phyloP scores from a whole-genome alignment of 2,329 filamentous ascomycete genomes.

The Alternaria infectoria region DNA sequence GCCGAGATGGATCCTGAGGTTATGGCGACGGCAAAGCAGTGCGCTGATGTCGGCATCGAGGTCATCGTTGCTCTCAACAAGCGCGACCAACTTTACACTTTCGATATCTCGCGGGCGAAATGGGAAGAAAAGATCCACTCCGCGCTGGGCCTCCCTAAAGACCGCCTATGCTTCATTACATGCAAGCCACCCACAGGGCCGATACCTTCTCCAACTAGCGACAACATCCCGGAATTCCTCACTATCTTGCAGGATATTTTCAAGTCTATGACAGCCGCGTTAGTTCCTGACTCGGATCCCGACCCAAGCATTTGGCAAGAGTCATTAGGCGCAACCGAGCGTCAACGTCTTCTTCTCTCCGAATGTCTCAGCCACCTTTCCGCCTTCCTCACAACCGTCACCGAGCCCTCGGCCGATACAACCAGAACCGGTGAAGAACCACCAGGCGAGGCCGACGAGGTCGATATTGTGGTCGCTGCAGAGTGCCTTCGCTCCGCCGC shows the following conservation, averaged over 20 bases:
- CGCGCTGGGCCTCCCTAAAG: conserved; percentile 29
- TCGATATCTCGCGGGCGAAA: not conserved
- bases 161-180: conserved; percentile 70
- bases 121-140: conserved; percentile 33
- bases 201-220: conserved; percentile 55
- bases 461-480: conserved; percentile 88
- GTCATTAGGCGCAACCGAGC: conserved; percentile 86
- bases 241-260: conserved; percentile 72
- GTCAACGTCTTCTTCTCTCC: conserved; percentile 81
- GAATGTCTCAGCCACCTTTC: conserved; percentile 75
- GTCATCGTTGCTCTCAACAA: conserved; percentile 69
- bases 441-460: conserved; percentile 51
- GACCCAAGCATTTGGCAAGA: conserved; percentile 77
- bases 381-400: conserved; percentile 71
- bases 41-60: conserved; percentile 57
- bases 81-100: conserved; percentile 58
- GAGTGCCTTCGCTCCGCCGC: conserved; percentile 74
- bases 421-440: not conserved
- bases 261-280: conserved; percentile 67
- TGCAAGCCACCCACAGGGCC: conserved; percentile 65
- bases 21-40: conserved; percentile 58
- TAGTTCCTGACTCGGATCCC: conserved; percentile 50
- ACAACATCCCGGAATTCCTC: conserved; percentile 73
- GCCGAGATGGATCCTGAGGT: conserved; percentile 72
- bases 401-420: conserved; percentile 10